phyloP scores from a whole-genome alignment of 106 monocot genomes.

The Dendrobium chrysotoxum region DNA sequence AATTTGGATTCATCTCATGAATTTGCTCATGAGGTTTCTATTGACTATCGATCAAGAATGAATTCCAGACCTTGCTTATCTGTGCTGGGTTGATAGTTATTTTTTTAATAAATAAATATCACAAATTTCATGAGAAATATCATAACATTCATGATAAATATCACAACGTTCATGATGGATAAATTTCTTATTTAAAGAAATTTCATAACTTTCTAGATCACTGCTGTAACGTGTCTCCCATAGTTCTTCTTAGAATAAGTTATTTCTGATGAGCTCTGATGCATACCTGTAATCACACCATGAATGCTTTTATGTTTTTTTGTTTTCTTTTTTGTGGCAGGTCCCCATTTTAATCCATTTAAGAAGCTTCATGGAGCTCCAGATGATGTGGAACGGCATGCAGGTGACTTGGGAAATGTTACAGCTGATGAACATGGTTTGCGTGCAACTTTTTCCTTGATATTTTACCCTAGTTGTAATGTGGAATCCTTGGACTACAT shows the following conservation, averaged over 20 bases:
- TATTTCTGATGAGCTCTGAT: neutral
- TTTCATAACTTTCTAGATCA: too few species aligned
- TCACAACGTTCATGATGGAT: neutral
- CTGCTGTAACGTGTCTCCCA: too few species aligned
- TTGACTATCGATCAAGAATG: too few species aligned
- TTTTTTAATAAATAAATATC: too few species aligned
- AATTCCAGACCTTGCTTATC: too few species aligned
- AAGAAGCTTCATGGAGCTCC: constrained; percentile 60
- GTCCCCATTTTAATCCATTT: constrained; percentile 76
- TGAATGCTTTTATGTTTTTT: neutral
- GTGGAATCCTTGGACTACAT: neutral
- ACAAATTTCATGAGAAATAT: neutral
- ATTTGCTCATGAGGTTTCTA: neutral
- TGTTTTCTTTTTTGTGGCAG: constrained; percentile 16
- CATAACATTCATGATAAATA: neutral
- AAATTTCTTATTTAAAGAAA: too few species aligned
- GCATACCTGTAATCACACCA: neutral
- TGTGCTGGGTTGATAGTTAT: too few species aligned
- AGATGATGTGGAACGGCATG: constrained; percentile 50
- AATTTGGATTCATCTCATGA: too few species aligned
- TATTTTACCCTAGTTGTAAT: neutral
- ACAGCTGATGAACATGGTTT: constrained; percentile 49
- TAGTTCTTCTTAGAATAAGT: too few species aligned
- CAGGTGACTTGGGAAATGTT: constrained; percentile 80
- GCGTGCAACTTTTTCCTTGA: neutral